Base-by-base conservation (phyloP, 176 grass and related monocot species). In the Poa annua region DNA sequence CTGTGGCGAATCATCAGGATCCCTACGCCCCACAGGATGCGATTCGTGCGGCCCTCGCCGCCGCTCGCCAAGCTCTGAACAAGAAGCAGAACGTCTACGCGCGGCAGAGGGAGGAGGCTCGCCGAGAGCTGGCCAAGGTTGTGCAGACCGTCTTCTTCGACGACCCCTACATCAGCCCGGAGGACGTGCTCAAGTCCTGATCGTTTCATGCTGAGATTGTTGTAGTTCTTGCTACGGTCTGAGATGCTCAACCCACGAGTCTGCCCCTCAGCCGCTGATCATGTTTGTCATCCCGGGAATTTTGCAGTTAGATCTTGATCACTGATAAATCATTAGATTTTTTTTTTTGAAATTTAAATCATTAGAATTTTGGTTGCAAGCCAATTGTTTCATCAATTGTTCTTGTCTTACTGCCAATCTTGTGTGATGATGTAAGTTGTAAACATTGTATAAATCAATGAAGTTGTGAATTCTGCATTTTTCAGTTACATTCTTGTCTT, bases 81-180 rank as follows among this genome's bases (percentile, higher is more conserved):
- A 47, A 3, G 54, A 11, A 32, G 54, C 45, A 62, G 4, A 57
- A 66, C 11, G n/a, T 84, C 35, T 20, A 61, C 74, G 7, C 12
- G 34, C 11, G 17, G 44, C 25, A 10, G 52, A 42, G 82, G 71
- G 63, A 81, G 83, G 44, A 63, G 88, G 83, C 83, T 15, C 63
- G 78, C 17, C 53, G 34, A 47, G 78, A 81, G 83, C 19, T 81
- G 17, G 71, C 42, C 44, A 70, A 62, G 83, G 45, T 85, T 22
- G 78, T 77, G n/a, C 76, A 24, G 78, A 85, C 88, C 4, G 83
- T 89, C 17, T 67, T 70, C 62, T 89, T 89, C 88, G 77, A 89
- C 71, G 78, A 89, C 45, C 77, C 83, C 11, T 71, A 54, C 78
- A 54, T 85, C 63, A 77, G 63, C 34, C 78, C 65, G 8, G 20